Base-by-base conservation (phyloP, 106 monocot genomes). In the Phalaenopsis equestris region DNA sequence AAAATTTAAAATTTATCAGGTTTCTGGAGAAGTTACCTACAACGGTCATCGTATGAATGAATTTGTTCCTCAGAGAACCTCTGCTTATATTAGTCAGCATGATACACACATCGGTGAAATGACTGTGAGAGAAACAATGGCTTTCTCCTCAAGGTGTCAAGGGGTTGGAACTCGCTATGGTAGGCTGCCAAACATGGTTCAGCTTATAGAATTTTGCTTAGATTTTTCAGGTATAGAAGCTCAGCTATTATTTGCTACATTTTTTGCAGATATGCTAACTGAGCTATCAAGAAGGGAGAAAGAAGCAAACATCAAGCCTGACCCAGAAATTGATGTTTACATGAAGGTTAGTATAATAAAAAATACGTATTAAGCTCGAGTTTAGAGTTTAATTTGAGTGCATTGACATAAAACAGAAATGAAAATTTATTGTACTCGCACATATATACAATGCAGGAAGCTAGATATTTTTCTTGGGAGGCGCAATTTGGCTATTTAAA, bases 111-210 rank as follows among this genome's bases (percentile, higher is more conserved):
- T 88, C 42, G 93, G 84, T 18, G 93, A 93, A 81, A 68, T 93
- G 61, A 90, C 93, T 24, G 93, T 93, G 19, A 39, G 90, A 52
- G 93, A 93, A 81, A 93, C 88, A 17, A 76, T 93, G 21, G 84
- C 88, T 81, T 93, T 93, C 77, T 84, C 93, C 42, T 86, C 90
- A 75, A 86, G 83, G 85, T 93, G 90, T 75, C 93, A 90, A 79
- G 88, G 90, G 36, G 84, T 74, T 43, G 74, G 74, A 74, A 74
- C 74, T 74, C 74, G 74, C 7, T 74, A 74, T 74, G 74, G 74
- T 74, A 74, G 38, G 16, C 36, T 16, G 3, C 16, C 17, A 36
- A 42, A 36, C 11, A 74, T 6, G 7, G n/a, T 70, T 39, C 70
- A 70, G 4, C 10, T 61, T 30, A 18, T 43, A 74, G 19, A 74